phyloP scores from a whole-genome alignment of 306 rosid genomes.

The Coriaria nepalensis region DNA sequence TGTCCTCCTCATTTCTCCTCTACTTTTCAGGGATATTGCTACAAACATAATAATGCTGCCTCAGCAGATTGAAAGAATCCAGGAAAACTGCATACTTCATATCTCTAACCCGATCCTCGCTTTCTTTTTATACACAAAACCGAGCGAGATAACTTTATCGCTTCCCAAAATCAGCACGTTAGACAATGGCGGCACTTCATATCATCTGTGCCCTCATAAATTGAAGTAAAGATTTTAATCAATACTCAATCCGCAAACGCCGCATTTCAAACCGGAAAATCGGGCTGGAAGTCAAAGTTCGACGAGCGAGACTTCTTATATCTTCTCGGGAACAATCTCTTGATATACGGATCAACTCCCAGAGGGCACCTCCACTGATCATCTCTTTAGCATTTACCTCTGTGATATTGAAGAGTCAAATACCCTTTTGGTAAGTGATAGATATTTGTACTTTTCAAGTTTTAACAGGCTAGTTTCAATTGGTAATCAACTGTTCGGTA shows the following conservation, averaged over 20 bases:
- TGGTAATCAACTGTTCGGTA: no score
- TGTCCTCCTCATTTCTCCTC: no score
- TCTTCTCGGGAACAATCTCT: conserved; percentile 94
- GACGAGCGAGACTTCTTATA: conserved; percentile 77
- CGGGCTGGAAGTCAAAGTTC: conserved; percentile 52
- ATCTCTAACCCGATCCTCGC: no score
- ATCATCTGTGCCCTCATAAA: background rate
- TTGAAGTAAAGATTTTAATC: conserved; percentile 1
- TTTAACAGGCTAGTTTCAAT: background rate
- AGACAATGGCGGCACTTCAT: no score
- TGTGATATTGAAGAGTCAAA: conserved; percentile 19
- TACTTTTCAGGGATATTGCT: no score
- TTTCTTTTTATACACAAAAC: no score
- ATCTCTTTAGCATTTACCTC: conserved; percentile 90
- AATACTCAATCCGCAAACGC: conserved; percentile 60
- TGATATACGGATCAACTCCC: conserved; percentile 95
- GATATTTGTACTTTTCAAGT: background rate
- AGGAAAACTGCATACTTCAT: no score
- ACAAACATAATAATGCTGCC: no score
- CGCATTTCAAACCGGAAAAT: conserved; percentile 71
- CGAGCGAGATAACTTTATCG: no score
- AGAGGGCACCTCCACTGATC: conserved; percentile 94
- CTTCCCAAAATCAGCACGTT: no score
- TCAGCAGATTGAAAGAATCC: no score
- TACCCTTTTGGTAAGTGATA: no score